Evolutionary conservation across 2,329 filamentous ascomycete species (phyloP), one percentile per base, ranked within the genome.

Genomic region (Balansia obtecta): DNA sequence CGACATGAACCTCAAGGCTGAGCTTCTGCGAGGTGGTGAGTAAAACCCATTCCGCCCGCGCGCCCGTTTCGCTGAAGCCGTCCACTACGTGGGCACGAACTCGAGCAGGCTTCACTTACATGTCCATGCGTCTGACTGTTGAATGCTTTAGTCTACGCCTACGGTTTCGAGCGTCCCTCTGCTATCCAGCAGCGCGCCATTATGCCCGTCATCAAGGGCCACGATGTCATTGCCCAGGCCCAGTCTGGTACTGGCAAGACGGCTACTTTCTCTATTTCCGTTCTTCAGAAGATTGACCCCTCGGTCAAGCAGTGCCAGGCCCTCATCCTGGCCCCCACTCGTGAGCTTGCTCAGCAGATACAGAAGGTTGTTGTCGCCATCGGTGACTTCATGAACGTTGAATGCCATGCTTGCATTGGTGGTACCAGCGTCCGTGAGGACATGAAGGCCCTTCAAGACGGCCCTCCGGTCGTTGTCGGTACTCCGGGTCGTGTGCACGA

Each of bases 161-260:
- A 98, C 73, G 93, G 93, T 86, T 98, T 98, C 79, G 93, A 98
- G 83, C 90, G 93, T 62, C 93, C 93, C 57, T 98, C 93, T 76
- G 91, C 93, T 71, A 98, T 98, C 65, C 93, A 98, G 86, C 89
- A 95, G 85, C 91, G 94, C 69, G 93, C 93, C 64, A 98, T 98
- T 74, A 95, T 97, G 86, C 94, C 93, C 68, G 93, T 98, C 69
- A 97, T 98, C 80, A 96, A 97, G 83, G 90, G 89, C 64, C 89
- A 91, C 80, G 93, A 98, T 83, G 93, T 98, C 67, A 98, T 98
- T 71, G 93, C 94, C 59, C 93, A 98, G 80, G 93, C 93, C 65
- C 93, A 98, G 80, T 98, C 93, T 63, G 93, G 93, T 80, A 98
- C 93, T 71, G 93, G 93, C 77, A 98, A 98, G 83, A 98, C 93